Conservation (phyloP, 2,329 filamentous ascomycete species). For the Anthostomella pinea region DNA sequence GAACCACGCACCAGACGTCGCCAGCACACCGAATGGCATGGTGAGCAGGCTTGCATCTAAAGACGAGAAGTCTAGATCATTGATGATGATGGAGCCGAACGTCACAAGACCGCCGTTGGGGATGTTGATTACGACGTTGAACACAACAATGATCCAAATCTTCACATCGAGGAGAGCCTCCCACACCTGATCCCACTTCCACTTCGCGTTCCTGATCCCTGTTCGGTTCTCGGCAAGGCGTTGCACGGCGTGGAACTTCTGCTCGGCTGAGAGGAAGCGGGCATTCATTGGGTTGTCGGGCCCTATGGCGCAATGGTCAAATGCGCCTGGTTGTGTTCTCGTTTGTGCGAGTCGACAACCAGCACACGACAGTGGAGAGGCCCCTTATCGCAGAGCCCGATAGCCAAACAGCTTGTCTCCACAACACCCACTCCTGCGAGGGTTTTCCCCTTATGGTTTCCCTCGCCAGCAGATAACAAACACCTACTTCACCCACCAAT, state of each 20-base stretch:
- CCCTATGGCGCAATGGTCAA: conserved; percentile 27
- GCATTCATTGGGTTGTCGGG: conserved; percentile 37
- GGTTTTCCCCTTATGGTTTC: no score
- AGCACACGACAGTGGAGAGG: no score
- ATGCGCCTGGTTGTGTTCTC: no score
- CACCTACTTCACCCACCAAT: no score
- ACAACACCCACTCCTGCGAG: no score
- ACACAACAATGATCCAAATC: conserved; percentile 28
- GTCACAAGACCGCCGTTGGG: conserved; percentile 29
- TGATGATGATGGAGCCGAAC: conserved; percentile 26
- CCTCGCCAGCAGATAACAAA: no score
- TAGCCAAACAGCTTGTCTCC: no score
- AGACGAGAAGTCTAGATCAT: conserved; percentile 21
- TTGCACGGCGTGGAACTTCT: conserved; percentile 29
- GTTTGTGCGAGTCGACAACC: no score
- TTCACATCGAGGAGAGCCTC: conserved; percentile 26
- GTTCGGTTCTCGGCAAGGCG: conserved; percentile 37
- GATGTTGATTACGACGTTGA: conserved; percentile 29
- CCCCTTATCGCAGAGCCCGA: no score
- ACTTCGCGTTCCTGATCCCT: conserved; percentile 30
- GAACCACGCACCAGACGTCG: conserved; percentile 20
- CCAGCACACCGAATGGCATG: conserved; percentile 24
- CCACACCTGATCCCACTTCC: conserved; percentile 29
- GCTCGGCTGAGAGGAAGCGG: conserved; percentile 29
- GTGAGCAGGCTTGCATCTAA: conserved; percentile 22